These are phyloP conservation scores for Mycotypha africana DNA, from an alignment of 371 early-diverging fungal genomes.

Conservation along the genomic window DNA sequence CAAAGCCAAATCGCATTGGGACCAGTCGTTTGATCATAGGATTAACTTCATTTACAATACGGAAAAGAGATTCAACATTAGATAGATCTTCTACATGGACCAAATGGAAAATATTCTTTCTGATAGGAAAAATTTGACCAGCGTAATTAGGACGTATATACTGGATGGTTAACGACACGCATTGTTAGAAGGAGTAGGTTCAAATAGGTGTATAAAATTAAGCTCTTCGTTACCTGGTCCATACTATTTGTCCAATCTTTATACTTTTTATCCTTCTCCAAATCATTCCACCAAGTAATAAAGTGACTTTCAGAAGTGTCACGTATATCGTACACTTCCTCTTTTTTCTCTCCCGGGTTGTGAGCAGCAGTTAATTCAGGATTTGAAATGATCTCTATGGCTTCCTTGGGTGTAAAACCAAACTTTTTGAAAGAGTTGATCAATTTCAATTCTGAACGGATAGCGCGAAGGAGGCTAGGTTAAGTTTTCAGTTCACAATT, in stretches of 20 bases:
- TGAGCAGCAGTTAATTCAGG: conserved; percentile 23
- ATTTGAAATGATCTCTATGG: conserved; percentile 60
- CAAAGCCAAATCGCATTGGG: conserved; percentile 81
- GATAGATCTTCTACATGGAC: conserved; percentile 70
- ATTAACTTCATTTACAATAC: conserved; percentile 49
- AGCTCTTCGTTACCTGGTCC: conserved; percentile 44
- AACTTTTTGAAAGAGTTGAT: conserved; percentile 42
- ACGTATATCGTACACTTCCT: conserved; percentile 77
- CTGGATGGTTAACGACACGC: too few relatives aligned
- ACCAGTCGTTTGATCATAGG: conserved; percentile 58
- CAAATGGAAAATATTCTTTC: conserved; percentile 65
- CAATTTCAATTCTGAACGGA: conserved; percentile 22
- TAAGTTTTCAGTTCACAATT: too few relatives aligned
- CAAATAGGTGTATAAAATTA: too few relatives aligned
- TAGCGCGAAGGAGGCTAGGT: conserved; percentile 23
- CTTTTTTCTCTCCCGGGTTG: conserved; percentile 17
- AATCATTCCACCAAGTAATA: conserved; percentile 85
- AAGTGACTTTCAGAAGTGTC: conserved; percentile 43
- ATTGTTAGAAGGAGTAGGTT: too few relatives aligned
- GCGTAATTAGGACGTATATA: conserved; percentile 53
- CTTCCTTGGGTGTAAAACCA: conserved; percentile 53
- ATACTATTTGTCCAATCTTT: conserved; percentile 58
- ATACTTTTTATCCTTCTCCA: conserved; percentile 81
- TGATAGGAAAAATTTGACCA: conserved; percentile 70
- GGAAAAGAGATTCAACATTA: conserved; percentile 32